Evolutionary conservation across 2,329 filamentous ascomycete species (phyloP).

Genomic region (Diaporthe sp.): DNA sequence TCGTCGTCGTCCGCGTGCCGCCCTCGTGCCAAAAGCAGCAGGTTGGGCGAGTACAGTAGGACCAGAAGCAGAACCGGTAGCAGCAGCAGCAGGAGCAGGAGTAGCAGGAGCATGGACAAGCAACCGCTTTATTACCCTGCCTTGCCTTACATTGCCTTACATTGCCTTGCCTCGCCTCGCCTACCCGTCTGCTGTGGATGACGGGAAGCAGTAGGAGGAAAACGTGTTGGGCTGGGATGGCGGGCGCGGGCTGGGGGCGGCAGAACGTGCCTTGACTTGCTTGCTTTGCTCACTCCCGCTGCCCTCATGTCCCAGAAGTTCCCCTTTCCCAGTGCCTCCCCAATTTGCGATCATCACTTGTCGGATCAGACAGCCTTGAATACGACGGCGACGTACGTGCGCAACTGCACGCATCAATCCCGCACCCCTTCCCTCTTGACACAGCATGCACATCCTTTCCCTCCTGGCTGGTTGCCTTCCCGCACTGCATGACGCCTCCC

Average conservation of each 20-base stretch:
- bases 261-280: neutral
- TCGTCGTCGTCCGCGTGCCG: neutral
- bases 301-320: neutral
- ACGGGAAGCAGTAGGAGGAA: constrained; percentile 29
- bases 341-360: constrained; percentile 15
- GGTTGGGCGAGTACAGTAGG: constrained; percentile 2
- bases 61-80: neutral
- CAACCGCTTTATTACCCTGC: constrained; percentile 4
- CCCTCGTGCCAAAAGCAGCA: constrained; percentile 18
- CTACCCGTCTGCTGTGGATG: constrained; percentile 40
- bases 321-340: neutral
- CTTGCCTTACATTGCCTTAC: constrained; percentile 4
- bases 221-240: constrained; percentile 35
- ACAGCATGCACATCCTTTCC: constrained; percentile 18
- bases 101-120: neutral
- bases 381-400: constrained; percentile 31
- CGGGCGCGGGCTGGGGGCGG: neutral
- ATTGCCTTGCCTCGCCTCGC: constrained; percentile 29
- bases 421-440: constrained; percentile 6
- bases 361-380: constrained; percentile 33
- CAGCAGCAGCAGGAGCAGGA: neutral
- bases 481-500: constrained; percentile 29
- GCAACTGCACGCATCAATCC: constrained; percentile 5
- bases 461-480: constrained; percentile 27
- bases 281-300: neutral